Evolutionary conservation across 345 rosid species (phyloP).

Genomic region (Reutealis trisperma): DNA sequence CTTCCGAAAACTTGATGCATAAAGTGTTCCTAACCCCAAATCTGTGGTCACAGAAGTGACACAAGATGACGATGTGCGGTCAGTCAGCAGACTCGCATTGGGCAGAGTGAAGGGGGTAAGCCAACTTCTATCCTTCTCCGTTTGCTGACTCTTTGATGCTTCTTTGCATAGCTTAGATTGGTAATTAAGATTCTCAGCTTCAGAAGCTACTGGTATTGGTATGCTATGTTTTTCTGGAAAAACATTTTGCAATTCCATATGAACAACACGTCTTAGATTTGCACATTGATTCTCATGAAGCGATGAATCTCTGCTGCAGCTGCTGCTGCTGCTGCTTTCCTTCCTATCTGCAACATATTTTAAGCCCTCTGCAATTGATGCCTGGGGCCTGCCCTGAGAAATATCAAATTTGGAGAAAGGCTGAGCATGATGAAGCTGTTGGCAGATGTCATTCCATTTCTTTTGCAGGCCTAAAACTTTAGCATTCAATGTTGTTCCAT

Average conservation of each 20-base stretch:
- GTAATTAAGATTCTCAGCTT: slow-evolving; percentile 22
- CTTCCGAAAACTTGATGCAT: slow-evolving; percentile 41
- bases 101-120: slow-evolving; percentile 18
- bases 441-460: slow-evolving; percentile 64
- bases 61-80: slow-evolving; percentile 25
- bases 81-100: slow-evolving; percentile 17
- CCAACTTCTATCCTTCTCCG: background rate
- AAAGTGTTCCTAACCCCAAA: slow-evolving; percentile 55
- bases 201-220: slow-evolving; percentile 9
- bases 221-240: background rate
- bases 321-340: slow-evolving; percentile 21
- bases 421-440: slow-evolving; percentile 50
- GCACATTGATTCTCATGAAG: slow-evolving; percentile 18
- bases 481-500: slow-evolving; percentile 37
- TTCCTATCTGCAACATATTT: slow-evolving; percentile 15
- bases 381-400: slow-evolving; percentile 32
- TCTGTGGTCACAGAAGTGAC: slow-evolving; percentile 53
- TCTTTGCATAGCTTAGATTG: slow-evolving; percentile 29
- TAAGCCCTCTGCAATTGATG: slow-evolving; percentile 23
- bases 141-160: slow-evolving; percentile 25
- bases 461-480: slow-evolving; percentile 42
- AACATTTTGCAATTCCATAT: slow-evolving; percentile 14
- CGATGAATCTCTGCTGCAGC: slow-evolving; percentile 15
- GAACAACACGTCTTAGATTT: slow-evolving; percentile 15
- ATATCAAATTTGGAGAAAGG: slow-evolving; percentile 37